A percentile compares a stretch with the other conserved stretches of the same genome.
Evolutionary conservation across 2,329 filamentous ascomycete genomes (phyloP).

Genomic region (Botryotinia calthae): DNA sequence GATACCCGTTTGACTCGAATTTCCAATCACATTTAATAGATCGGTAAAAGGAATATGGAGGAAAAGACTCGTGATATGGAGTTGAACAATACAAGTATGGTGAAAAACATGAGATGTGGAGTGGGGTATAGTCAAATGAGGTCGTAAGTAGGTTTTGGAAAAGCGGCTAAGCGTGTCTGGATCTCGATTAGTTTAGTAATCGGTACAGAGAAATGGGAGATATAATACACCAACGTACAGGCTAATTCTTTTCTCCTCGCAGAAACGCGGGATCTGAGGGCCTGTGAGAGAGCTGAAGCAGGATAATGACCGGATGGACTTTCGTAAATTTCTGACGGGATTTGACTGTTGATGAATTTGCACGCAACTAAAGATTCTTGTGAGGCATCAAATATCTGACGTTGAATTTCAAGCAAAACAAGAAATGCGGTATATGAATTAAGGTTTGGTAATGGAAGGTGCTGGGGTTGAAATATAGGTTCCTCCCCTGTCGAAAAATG

Average conservation of each 20-base stretch:
- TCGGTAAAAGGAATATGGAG: slow-evolving; percentile 10
- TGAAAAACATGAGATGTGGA: slow-evolving; percentile 21
- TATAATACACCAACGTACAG: slow-evolving; percentile 15
- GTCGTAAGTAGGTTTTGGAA: slow-evolving; percentile 24
- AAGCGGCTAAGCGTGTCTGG: slow-evolving; percentile 11
- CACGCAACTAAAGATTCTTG: slow-evolving; percentile 27
- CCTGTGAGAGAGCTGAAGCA: not conserved
- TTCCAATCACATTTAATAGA: slow-evolving; percentile 1
- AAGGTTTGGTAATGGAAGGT: slow-evolving; percentile 27
- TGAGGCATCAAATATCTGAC: slow-evolving; percentile 27
- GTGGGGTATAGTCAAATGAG: not conserved
- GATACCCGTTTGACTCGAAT: slow-evolving; percentile 24
- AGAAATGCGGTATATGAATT: slow-evolving; percentile 32
- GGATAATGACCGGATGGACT: not conserved
- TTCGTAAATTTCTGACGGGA: not conserved
- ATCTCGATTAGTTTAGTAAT: slow-evolving; percentile 4
- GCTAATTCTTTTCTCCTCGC: slow-evolving; percentile 15
- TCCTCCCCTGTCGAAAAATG: not conserved
- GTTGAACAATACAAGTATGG: slow-evolving; percentile 3
- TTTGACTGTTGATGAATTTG: slow-evolving; percentile 27
- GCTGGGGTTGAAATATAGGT: not conserved
- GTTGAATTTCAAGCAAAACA: slow-evolving; percentile 29
- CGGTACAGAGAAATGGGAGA: not conserved
- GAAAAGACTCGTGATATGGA: not conserved
- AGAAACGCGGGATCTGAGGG: not conserved